Evolutionary conservation across 2,329 filamentous ascomycete genomes (phyloP).

Genomic region (Cercospora zeae-maydis): DNA sequence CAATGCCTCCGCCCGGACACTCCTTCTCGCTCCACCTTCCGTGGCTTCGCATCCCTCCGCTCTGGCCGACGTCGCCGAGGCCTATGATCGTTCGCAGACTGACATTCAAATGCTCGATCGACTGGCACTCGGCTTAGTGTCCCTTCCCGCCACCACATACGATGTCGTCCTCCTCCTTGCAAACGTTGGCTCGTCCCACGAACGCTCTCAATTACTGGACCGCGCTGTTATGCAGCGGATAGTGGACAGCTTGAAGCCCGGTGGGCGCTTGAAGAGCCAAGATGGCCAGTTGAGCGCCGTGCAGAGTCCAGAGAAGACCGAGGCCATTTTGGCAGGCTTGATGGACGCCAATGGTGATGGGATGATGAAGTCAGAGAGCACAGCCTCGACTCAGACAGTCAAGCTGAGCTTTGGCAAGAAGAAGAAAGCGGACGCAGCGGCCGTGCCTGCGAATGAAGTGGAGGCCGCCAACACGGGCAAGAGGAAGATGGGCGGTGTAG

Average conservation of each 20-base stretch:
- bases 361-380: constrained; percentile 60
- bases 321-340: constrained; percentile 80
- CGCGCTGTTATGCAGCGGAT: constrained; percentile 66
- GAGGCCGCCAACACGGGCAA: constrained; percentile 34
- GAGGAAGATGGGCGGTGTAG: constrained; percentile 34
- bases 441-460: constrained; percentile 36
- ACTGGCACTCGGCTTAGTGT: constrained; percentile 73
- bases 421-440: constrained; percentile 51
- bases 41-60: constrained; percentile 80
- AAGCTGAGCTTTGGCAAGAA: constrained; percentile 59
- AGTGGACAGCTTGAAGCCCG: constrained; percentile 66
- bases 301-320: constrained; percentile 56
- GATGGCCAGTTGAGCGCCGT: constrained; percentile 56
- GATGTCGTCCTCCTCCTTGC: constrained; percentile 80
- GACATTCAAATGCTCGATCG: constrained; percentile 98
- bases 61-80: constrained; percentile 65
- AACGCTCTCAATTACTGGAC: constrained; percentile 60
- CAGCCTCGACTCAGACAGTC: constrained; percentile 34
- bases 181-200: constrained; percentile 65
- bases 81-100: constrained; percentile 70
- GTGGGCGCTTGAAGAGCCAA: constrained; percentile 66
- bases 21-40: constrained; percentile 86
- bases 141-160: constrained; percentile 73
- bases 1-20: constrained; percentile 54
- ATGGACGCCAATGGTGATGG: constrained; percentile 57